phyloP scores from a whole-genome alignment of 2,329 filamentous ascomycete species.

The Coniella vitis region DNA sequence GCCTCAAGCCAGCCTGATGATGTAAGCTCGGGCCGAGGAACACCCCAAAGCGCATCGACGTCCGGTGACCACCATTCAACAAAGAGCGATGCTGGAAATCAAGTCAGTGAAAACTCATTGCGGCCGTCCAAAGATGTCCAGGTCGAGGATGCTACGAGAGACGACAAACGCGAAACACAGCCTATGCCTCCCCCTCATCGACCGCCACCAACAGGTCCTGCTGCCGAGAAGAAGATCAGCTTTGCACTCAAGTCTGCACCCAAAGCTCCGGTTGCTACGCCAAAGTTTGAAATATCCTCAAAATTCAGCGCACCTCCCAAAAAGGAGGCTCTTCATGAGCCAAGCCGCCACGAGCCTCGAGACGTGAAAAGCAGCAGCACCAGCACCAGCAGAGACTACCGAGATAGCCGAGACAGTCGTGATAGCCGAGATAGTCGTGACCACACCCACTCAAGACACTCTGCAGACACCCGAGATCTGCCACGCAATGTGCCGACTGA shows the following conservation, averaged over 20 bases:
- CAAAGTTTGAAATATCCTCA: constrained; percentile 60
- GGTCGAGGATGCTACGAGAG: constrained; percentile 53
- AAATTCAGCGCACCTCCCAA: constrained; percentile 55
- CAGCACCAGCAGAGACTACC: constrained; percentile 24
- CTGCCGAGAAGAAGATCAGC: constrained; percentile 66
- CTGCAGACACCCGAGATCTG: constrained; percentile 27
- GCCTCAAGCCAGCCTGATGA: constrained; percentile 24
- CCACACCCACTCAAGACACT: constrained; percentile 1
- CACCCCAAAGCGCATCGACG: constrained; percentile 17
- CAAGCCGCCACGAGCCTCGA: constrained; percentile 37
- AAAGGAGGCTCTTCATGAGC: constrained; percentile 19
- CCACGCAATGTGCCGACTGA: constrained; percentile 46
- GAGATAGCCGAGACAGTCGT: constrained; percentile 4
- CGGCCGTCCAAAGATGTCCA: constrained; percentile 58
- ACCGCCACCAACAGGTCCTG: constrained; percentile 46
- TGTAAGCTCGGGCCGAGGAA: constrained; percentile 20
- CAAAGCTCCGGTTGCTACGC: constrained; percentile 48
- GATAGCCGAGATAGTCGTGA: constrained; percentile 24
- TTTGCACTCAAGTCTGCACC: constrained; percentile 82
- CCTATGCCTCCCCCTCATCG: constrained; percentile 50
- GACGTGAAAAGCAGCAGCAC: constrained; percentile 18
- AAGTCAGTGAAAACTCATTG: constrained; percentile 53
- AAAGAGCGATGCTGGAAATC: constrained; percentile 30
- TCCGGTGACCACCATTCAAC: constrained; percentile 7
- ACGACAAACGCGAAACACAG: constrained; percentile 39